These are phyloP conservation scores for Phytophthora nicotianae DNA, from an alignment of 352 stramenopile species.

Conservation along the genomic window DNA sequence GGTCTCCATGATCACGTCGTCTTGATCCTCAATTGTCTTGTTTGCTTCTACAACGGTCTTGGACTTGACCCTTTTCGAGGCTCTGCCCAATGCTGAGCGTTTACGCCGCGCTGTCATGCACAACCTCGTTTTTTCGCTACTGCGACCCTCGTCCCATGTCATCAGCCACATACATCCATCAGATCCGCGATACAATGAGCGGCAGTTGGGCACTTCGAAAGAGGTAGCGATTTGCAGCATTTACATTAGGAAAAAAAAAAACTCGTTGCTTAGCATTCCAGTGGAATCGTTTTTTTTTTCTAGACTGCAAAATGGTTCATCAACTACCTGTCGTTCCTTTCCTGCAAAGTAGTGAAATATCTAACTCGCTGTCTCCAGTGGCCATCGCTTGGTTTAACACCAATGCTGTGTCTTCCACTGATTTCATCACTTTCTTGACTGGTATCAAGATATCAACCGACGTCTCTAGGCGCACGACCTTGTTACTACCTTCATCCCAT, in stretches of 20 bases:
- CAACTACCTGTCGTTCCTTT: too few species aligned
- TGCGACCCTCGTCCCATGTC: neutral
- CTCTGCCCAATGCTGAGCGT: constrained; percentile 7
- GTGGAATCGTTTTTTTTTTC: too few species aligned
- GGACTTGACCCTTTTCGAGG: constrained; percentile 9
- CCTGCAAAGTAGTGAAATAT: too few species aligned
- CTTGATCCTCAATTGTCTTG: constrained; percentile 2
- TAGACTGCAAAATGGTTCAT: too few species aligned
- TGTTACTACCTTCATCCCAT: constrained; percentile 4
- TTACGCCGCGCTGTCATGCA: constrained; percentile 25
- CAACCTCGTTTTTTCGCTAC: neutral
- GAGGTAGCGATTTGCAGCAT: too few species aligned
- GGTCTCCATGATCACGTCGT: constrained; percentile 3
- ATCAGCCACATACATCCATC: neutral
- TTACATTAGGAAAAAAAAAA: too few species aligned
- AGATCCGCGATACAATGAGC: too few species aligned
- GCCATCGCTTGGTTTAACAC: constrained; percentile 17
- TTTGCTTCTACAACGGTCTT: constrained; percentile 6
- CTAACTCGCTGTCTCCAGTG: constrained; percentile 3
- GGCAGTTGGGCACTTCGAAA: too few species aligned
- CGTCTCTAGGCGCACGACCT: constrained; percentile 5
- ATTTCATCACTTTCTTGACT: constrained; percentile 1
- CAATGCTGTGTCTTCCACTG: constrained; percentile 10
- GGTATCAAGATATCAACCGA: constrained; percentile 24
- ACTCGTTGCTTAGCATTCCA: too few species aligned